phyloP scores from a whole-genome alignment of 495 filamentous ascomycete species.

The Penicillium salamii region DNA sequence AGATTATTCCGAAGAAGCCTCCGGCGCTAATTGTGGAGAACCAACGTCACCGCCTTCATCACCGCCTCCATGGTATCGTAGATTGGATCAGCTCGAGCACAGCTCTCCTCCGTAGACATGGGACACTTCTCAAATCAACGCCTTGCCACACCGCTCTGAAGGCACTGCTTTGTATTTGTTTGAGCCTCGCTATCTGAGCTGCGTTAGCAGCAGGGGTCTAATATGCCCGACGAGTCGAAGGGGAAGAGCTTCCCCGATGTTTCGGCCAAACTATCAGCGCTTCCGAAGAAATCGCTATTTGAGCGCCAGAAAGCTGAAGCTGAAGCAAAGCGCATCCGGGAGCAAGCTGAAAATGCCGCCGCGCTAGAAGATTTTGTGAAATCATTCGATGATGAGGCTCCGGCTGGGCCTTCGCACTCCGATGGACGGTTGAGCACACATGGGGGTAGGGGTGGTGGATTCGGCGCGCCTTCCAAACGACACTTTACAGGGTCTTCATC shows the following conservation, averaged over 20 bases:
- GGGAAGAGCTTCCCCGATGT: constrained; percentile 76
- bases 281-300: constrained; percentile 82
- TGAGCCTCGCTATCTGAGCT: constrained; percentile 3
- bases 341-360: constrained; percentile 85
- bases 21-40: too few species aligned
- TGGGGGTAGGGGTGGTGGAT: constrained; percentile 39
- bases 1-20: too few species aligned
- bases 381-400: constrained; percentile 75
- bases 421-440: constrained; percentile 32
- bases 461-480: constrained; percentile 47
- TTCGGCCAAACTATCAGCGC: constrained; percentile 76
- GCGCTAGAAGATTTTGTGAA: constrained; percentile 90
- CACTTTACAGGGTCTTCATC: constrained; percentile 53
- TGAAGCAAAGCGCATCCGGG: constrained; percentile 83
- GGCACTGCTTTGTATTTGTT: background rate
- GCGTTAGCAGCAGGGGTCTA: constrained; percentile 21
- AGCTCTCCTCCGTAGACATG: too few species aligned
- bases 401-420: constrained; percentile 18
- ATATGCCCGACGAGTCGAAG: constrained; percentile 46
- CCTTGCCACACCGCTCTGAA: too few species aligned
- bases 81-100: too few species aligned
- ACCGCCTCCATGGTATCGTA: too few species aligned
- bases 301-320: constrained; percentile 91
- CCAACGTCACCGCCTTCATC: too few species aligned
- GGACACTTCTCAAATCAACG: too few species aligned